phyloP scores from a whole-genome alignment of 2,329 filamentous ascomycete genomes.

The Aspergillus pseudotamarii region DNA sequence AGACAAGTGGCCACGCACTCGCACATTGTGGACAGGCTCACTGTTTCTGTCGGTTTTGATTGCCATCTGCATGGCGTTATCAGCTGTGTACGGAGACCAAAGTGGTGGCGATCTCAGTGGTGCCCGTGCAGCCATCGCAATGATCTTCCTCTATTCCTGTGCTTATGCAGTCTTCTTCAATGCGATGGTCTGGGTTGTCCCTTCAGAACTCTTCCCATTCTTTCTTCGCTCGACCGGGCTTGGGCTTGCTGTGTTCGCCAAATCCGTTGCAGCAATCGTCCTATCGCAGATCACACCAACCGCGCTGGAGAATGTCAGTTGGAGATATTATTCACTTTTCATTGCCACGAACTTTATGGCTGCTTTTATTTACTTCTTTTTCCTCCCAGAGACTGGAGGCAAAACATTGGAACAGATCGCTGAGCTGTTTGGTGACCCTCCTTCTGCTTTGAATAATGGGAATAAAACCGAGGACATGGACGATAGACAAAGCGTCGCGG shows the following conservation, averaged over 20 bases:
- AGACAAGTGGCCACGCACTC: constrained; percentile 38
- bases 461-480: neutral
- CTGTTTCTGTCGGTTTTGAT: constrained; percentile 30
- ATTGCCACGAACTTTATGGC: constrained; percentile 34
- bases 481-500: constrained; percentile 26
- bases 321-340: constrained; percentile 46
- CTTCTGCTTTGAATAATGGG: neutral
- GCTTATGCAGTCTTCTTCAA: constrained; percentile 45
- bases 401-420: constrained; percentile 17
- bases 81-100: constrained; percentile 21
- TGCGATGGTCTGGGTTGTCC: constrained; percentile 38
- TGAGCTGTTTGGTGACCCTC: constrained; percentile 6
- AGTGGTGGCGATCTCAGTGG: constrained; percentile 25
- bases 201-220: constrained; percentile 38
- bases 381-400: constrained; percentile 42
- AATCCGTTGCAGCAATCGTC: constrained; percentile 32
- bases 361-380: constrained; percentile 40
- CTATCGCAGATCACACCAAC: constrained; percentile 38
- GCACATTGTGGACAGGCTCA: constrained; percentile 34
- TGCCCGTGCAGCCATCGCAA: constrained; percentile 37
- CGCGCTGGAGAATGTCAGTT: constrained; percentile 39
- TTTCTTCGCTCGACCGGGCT: constrained; percentile 35
- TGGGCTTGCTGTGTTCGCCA: constrained; percentile 34
- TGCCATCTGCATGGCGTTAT: constrained; percentile 32
- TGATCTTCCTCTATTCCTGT: constrained; percentile 43